Base-by-base conservation (phyloP, 2,329 filamentous ascomycete species). In the Xylaria hypoxylon region DNA sequence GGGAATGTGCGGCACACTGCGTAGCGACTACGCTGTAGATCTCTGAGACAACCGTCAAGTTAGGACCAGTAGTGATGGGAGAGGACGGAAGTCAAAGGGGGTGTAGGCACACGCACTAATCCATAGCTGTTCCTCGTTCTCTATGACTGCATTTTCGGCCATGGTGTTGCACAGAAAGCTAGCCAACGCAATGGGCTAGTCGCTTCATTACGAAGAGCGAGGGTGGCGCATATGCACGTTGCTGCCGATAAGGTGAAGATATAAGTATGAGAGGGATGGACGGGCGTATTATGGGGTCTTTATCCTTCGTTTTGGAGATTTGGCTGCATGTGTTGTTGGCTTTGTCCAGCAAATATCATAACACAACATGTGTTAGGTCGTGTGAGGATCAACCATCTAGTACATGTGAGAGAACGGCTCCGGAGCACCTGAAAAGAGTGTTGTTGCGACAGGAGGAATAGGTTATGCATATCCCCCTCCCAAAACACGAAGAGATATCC, bases 51-150 rank as follows among this genome's bases (percentile, higher is more conserved):
- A 47, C 6, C 42, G 33, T 26, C 57, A n/a, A 60, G 63, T 68
- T 45, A 53, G 55, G 26, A 44, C 17, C 17, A 31, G 42, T 15
- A 7, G 28, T 19, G n/a, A 28, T 15, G 38, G 2, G 38, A 53
- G 38, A 52, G 50, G 44, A 35, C n/a, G 42, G 17, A 42, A 15
- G 35, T 13, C 2, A 13, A 38, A 15, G 28, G 59, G 51, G 68
- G 60, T 71, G 69, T 68, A 38, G 50, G 55, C 66, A 73, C 72
- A 74, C 86, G 78, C 79, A 97, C 94, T 92, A 80, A 90, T 86
- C 95, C 94, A 97, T 82, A 97, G 94, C 81, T 94, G 90, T 79
- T 93, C 87, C 82, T 93, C 92, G 79, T 89, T 90, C 80, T 94
- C 91, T 79, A 92, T 85, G 77, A 84, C n/a, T 17, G 40, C 62